Conservation (phyloP, 2,329 filamentous ascomycete species). For the Arthroderma uncinatum region DNA sequence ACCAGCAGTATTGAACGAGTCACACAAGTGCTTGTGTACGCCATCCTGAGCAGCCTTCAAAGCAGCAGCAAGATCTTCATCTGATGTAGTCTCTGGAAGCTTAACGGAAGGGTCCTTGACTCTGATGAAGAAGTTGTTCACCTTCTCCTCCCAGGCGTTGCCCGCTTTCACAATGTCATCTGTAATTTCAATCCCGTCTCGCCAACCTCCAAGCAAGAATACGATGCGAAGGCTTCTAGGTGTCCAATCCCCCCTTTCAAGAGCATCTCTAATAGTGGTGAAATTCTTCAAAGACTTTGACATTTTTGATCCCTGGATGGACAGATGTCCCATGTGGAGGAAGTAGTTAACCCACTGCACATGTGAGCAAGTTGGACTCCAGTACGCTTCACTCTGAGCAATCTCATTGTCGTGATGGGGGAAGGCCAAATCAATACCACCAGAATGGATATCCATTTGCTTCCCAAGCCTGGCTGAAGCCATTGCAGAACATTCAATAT, state of each 20-base stretch:
- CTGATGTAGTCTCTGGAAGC: constrained; percentile 51
- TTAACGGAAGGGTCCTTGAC: constrained; percentile 37
- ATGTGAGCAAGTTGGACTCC: constrained; percentile 38
- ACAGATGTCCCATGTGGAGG: constrained; percentile 85
- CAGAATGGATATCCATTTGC: constrained; percentile 84
- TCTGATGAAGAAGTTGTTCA: constrained; percentile 60
- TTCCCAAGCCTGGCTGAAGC: constrained; percentile 76
- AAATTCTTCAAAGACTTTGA: constrained; percentile 94
- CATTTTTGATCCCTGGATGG: constrained; percentile 88
- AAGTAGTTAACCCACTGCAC: constrained; percentile 91
- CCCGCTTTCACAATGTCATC: constrained; percentile 66
- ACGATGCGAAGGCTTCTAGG: constrained; percentile 70
- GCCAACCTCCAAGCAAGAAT: constrained; percentile 81
- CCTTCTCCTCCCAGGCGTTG: constrained; percentile 65
- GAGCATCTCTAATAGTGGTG: constrained; percentile 76
- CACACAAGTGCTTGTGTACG: constrained; percentile 57
- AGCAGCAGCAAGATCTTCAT: constrained; percentile 56
- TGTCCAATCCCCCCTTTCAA: constrained; percentile 59
- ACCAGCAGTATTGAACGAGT: constrained; percentile 77
- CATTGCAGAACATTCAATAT: constrained; percentile 96
- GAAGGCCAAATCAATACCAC: constrained; percentile 82
- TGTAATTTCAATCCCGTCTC: constrained; percentile 82
- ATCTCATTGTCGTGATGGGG: constrained; percentile 90
- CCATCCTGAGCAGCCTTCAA: constrained; percentile 45
- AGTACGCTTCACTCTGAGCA: constrained; percentile 83